Evolutionary conservation across 2,329 filamentous ascomycete genomes (phyloP), one percentile per base, ranked within the genome.

Genomic region (Alternaria brassicicola): DNA sequence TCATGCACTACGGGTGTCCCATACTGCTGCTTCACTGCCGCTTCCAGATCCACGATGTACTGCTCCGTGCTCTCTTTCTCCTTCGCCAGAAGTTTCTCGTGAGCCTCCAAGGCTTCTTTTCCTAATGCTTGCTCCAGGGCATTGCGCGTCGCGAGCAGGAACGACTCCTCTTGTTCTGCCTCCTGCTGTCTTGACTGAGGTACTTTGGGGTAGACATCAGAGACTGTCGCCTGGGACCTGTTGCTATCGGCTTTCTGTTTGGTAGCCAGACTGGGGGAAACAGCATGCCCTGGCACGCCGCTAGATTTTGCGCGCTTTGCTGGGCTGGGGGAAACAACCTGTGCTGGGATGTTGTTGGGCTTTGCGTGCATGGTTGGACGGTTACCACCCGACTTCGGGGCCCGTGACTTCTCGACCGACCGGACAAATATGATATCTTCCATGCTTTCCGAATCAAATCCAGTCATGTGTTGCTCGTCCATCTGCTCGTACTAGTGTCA

Each of bases 11-110:
- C 9, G 1, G 38, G 23, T 12, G 39, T 42, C 15, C 31, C 23
- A 17, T 26, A n/a, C n/a, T 52, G 50, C 19, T 45, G 38, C 10
- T 42, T 51, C 7, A 43, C 53, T 21, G 47, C 46, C 41, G 42
- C 47, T 55, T 55, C 46, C 5, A 55, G 30, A 13, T 52, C 21
- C 9, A 38, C 30, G 23, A 55, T 55, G 19, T 55, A 55, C 30
- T 45, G 30, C 35, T 55, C 28, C 15, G 38, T 45, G 30, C 31
- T 19, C 47, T 55, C 17, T 35, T 52, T 50, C 23, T 55, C 46
- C 4, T 52, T 25, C 0, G 31, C 7, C 13, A 56, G 31, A 9
- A 51, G 19, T 19, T 28, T 28, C 25, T 45, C 53, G 15, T 52
- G 53, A 2, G 36, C 31, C 19, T 52, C 38, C 35, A 52, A 33